Conservation (phyloP, 129 eudicot genomes). For the Daucus carota region DNA sequence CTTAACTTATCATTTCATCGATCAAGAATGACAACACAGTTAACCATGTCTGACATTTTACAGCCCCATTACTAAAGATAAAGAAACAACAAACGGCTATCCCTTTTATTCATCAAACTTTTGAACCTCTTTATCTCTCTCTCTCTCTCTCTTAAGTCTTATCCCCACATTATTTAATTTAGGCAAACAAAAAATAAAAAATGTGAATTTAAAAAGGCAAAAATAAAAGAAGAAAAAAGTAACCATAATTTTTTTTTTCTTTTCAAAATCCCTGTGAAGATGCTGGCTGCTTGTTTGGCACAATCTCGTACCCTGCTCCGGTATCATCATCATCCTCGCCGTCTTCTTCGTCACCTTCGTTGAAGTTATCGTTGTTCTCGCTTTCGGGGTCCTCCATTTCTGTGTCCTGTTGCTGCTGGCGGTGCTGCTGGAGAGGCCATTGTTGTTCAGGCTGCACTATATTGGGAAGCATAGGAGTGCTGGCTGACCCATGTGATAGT, state of each 20-base stretch:
- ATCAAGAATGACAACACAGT: not conserved
- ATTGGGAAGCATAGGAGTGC: slow-evolving; percentile 9
- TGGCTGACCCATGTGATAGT: not conserved
- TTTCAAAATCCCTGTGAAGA: slow-evolving; percentile 13
- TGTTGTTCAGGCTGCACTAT: slow-evolving; percentile 37
- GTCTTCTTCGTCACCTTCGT: slow-evolving; percentile 20
- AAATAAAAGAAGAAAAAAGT: not conserved
- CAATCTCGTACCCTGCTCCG: slow-evolving; percentile 30
- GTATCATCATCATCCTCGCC: slow-evolving; percentile 24
- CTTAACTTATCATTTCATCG: not conserved
- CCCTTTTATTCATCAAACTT: not conserved
- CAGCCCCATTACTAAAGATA: not conserved
- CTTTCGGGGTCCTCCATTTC: slow-evolving; percentile 23
- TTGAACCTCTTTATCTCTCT: not conserved
- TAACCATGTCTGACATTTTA: slow-evolving; percentile 3
- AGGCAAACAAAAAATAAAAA: not conserved
- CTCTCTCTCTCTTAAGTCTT: not conserved
- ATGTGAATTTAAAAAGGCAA: not conserved
- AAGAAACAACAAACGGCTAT: not conserved
- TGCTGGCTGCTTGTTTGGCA: slow-evolving; percentile 29
- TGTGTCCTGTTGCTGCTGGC: slow-evolving; percentile 8
- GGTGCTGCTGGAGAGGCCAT: slow-evolving; percentile 24
- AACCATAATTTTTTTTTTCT: not conserved
- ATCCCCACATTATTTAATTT: not conserved
- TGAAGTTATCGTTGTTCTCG: slow-evolving; percentile 1